These are phyloP conservation scores for Ceratobasidium theobromae DNA, from an alignment of 1,284 basidiomycete species.

Conservation along the genomic window DNA sequence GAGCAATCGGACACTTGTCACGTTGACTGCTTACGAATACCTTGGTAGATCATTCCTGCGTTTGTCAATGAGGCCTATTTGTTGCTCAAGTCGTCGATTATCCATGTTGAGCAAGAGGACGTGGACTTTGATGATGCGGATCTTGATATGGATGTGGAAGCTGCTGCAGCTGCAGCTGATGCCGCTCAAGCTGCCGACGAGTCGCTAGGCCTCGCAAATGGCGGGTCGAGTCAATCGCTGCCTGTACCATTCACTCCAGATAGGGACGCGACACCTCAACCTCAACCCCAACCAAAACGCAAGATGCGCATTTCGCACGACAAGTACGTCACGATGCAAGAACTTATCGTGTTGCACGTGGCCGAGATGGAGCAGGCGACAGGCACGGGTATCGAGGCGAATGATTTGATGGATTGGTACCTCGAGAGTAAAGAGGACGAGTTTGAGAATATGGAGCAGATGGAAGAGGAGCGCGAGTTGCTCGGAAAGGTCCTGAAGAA, in stretches of 20 bases:
- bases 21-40: neutral
- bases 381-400: constrained; percentile 77
- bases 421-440: constrained; percentile 86
- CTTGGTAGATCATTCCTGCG: constrained; percentile 74
- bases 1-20: constrained; percentile 35
- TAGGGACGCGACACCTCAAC: constrained; percentile 36
- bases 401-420: constrained; percentile 96
- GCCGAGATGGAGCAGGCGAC: constrained; percentile 75
- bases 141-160: constrained; percentile 47
- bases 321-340: constrained; percentile 89
- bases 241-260: constrained; percentile 12
- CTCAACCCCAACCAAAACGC: constrained; percentile 54
- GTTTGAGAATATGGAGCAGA: constrained; percentile 80
- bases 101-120: constrained; percentile 99
- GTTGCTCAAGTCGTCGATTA: constrained; percentile 94
- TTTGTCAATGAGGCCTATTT: constrained; percentile 96
- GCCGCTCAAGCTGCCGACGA: constrained; percentile 42
- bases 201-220: constrained; percentile 39
- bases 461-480: constrained; percentile 91
- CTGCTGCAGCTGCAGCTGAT: constrained; percentile 41
- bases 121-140: constrained; percentile 94
- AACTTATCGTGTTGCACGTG: constrained; percentile 83
- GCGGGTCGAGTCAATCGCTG: neutral
- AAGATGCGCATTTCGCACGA: constrained; percentile 94
- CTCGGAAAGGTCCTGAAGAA: constrained; percentile 87